These are phyloP conservation scores for Penicillium sumatraense DNA, from an alignment of 2,329 filamentous ascomycete genomes.

Conservation along the genomic window DNA sequence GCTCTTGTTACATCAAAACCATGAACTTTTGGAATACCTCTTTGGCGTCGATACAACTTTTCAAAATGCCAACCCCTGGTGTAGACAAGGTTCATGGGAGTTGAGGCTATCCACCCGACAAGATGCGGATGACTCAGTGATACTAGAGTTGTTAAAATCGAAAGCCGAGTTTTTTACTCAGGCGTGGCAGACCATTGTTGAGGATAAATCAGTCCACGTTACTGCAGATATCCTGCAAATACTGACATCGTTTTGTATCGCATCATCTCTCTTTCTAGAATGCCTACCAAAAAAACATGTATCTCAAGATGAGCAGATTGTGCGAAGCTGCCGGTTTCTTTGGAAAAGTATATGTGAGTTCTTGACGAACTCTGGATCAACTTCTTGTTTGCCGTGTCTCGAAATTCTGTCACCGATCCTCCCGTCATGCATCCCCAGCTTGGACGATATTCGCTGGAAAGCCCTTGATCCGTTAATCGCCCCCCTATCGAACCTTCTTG, in stretches of 20 bases:
- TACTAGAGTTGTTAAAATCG: constrained; percentile 52
- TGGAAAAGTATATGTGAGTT: constrained; percentile 43
- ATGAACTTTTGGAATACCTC: constrained; percentile 54
- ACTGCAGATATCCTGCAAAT: constrained; percentile 56
- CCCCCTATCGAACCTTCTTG: constrained; percentile 37
- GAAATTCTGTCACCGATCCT: constrained; percentile 41
- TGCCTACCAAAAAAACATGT: constrained; percentile 38
- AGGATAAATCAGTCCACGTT: constrained; percentile 51
- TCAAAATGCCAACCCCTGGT: constrained; percentile 31
- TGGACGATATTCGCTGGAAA: constrained; percentile 25
- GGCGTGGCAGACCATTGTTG: constrained; percentile 48
- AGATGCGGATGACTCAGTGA: constrained; percentile 39
- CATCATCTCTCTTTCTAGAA: constrained; percentile 42
- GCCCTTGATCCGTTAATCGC: constrained; percentile 32
- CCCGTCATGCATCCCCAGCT: constrained; percentile 21
- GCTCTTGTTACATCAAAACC: constrained; percentile 45
- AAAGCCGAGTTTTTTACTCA: constrained; percentile 53
- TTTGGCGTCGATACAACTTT: constrained; percentile 43
- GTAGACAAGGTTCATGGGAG: constrained; percentile 21
- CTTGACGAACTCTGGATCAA: constrained; percentile 31
- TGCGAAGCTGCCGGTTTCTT: constrained; percentile 31
- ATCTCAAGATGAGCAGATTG: constrained; percentile 35
- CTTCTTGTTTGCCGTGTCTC: constrained; percentile 37
- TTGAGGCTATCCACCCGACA: constrained; percentile 32
- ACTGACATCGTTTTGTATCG: constrained; percentile 54